Percentiles rank a stretch among this genome's conserved stretches.
phyloP scores from a whole-genome alignment of 2,329 filamentous ascomycete genomes.

The Neurospora sp. region DNA sequence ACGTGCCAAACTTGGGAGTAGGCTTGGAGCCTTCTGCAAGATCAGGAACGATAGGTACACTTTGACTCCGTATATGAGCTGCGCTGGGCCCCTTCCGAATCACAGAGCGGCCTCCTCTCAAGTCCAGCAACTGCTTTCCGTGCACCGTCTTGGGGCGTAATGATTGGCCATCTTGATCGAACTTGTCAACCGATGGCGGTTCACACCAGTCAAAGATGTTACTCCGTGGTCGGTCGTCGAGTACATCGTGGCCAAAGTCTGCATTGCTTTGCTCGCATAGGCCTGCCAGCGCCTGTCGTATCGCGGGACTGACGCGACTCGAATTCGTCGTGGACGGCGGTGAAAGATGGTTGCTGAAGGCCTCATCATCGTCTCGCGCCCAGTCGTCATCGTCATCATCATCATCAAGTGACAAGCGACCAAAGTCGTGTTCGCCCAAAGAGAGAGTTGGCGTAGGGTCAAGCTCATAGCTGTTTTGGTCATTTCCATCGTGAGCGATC shows the following conservation, averaged over 20 bases:
- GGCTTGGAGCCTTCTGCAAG: slow-evolving; percentile 41
- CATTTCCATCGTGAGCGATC: slow-evolving; percentile 16
- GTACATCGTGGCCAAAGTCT: slow-evolving; percentile 23
- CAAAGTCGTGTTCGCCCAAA: slow-evolving; percentile 30
- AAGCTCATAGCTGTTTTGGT: slow-evolving; percentile 14
- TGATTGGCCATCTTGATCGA: slow-evolving; percentile 46
- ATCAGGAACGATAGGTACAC: slow-evolving; percentile 65
- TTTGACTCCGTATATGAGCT: slow-evolving; percentile 69
- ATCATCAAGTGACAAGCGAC: slow-evolving; percentile 47
- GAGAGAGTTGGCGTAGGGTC: slow-evolving; percentile 23
- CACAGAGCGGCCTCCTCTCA: slow-evolving; percentile 57
- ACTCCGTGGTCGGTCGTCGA: slow-evolving; percentile 46
- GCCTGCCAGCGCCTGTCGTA: slow-evolving; percentile 42
- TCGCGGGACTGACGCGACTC: slow-evolving; percentile 40
- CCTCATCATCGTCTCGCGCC: slow-evolving; percentile 46
- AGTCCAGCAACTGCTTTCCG: slow-evolving; percentile 62
- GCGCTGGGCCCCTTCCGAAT: slow-evolving; percentile 59
- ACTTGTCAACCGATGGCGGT: slow-evolving; percentile 50
- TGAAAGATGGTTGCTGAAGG: slow-evolving; percentile 45
- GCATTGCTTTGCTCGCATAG: slow-evolving; percentile 38
- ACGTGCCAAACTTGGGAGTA: slow-evolving; percentile 65
- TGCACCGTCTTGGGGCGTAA: slow-evolving; percentile 65
- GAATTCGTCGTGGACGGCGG: slow-evolving; percentile 48
- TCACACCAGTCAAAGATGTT: slow-evolving; percentile 76
- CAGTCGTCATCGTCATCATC: slow-evolving; percentile 56